phyloP scores from a whole-genome alignment of 495 filamentous ascomycete species.

The Pyrenopolyporus hunteri region DNA sequence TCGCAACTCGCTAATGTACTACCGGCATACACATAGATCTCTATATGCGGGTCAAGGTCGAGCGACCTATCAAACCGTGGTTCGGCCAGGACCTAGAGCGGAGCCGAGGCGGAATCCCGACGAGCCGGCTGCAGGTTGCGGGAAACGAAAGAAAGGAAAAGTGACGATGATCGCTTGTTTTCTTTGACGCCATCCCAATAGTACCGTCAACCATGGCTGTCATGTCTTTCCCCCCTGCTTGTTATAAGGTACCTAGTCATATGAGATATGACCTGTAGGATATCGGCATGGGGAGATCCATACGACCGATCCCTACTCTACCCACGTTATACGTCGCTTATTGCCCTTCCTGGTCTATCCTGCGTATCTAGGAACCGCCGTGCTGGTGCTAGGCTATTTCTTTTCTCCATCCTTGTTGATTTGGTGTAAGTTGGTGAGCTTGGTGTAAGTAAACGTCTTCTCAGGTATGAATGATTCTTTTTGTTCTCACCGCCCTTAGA shows the following conservation, averaged over 20 bases:
- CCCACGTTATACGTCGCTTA: constrained; percentile 25
- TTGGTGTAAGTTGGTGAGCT: no score
- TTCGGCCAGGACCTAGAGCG: not conserved
- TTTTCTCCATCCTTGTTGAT: not conserved
- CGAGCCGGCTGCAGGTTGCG: not conserved
- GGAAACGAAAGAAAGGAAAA: not conserved
- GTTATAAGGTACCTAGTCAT: constrained; percentile 21
- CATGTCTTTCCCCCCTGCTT: not conserved
- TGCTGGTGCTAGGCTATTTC: not conserved
- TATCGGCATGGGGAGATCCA: constrained; percentile 20
- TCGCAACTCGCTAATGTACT: not conserved
- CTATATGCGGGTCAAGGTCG: constrained; percentile 16
- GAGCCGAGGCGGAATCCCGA: constrained; percentile 11
- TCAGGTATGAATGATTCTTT: not conserved
- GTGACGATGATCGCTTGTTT: not conserved
- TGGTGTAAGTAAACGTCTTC: not conserved
- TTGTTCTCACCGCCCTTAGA: not conserved
- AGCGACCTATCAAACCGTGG: constrained; percentile 14
- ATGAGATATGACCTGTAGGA: constrained; percentile 35
- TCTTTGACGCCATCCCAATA: constrained; percentile 4
- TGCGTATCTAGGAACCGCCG: constrained; percentile 5
- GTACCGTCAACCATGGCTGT: constrained; percentile 11
- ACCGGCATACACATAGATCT: not conserved
- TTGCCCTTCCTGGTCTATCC: constrained; percentile 20
- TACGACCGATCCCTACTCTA: constrained; percentile 9